phyloP scores from a whole-genome alignment of 306 rosid genomes.

The Quercus mongolica region DNA sequence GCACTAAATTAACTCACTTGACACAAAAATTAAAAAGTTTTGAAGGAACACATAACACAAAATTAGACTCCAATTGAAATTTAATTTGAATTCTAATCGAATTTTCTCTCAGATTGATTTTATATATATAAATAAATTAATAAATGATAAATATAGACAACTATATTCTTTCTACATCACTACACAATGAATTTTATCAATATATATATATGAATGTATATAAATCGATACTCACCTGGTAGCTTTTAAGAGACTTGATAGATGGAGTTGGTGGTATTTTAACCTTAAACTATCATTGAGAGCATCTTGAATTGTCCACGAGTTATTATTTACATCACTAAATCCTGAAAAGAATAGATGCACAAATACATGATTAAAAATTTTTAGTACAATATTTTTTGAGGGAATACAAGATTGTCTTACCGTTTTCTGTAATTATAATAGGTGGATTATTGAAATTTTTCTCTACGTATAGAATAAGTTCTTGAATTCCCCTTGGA shows the following conservation, averaged over 20 bases:
- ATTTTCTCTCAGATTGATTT: no score
- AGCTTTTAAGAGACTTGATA: constrained; percentile 37
- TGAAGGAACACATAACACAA: no score
- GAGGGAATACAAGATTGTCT: neutral
- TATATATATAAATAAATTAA: no score
- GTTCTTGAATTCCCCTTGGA: constrained; percentile 46
- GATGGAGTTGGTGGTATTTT: constrained; percentile 44
- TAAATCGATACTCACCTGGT: constrained; percentile 38
- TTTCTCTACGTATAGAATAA: constrained; percentile 21
- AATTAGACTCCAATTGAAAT: no score
- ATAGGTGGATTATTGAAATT: constrained; percentile 42
- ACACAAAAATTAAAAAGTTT: no score
- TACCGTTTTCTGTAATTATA: constrained; percentile 67
- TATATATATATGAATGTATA: neutral
- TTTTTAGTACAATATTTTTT: neutral
- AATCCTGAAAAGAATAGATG: constrained; percentile 27
- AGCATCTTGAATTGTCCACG: constrained; percentile 29
- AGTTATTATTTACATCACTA: constrained; percentile 40
- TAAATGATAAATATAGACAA: no score
- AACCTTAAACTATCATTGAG: constrained; percentile 44
- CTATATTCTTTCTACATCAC: no score
- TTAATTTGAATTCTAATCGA: no score
- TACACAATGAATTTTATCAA: no score
- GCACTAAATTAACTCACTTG: no score
- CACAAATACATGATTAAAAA: neutral